Evolutionary conservation across 2,329 filamentous ascomycete species (phyloP).

Genomic region (Emergomyces orientalis): DNA sequence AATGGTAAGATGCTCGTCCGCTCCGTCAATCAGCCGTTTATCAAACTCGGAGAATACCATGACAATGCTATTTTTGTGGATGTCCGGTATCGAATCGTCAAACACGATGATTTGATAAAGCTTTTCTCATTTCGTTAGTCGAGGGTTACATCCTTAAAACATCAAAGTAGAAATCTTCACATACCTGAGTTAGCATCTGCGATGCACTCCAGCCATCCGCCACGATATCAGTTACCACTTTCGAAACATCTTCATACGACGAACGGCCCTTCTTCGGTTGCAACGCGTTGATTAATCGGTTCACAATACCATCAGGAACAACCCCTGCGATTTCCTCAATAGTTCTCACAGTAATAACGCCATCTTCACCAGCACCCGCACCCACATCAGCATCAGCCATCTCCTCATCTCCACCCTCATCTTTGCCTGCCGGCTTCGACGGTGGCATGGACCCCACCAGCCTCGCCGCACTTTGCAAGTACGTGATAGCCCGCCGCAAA

Average conservation of each 20-base stretch:
- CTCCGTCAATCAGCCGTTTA: slow-evolving; percentile 86
- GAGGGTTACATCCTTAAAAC: background rate
- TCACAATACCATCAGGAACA: slow-evolving; percentile 67
- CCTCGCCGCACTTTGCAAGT: slow-evolving; percentile 84
- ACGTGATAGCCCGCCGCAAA: slow-evolving; percentile 91
- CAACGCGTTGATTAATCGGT: slow-evolving; percentile 62
- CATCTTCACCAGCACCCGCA: slow-evolving; percentile 36
- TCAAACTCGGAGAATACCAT: slow-evolving; percentile 87
- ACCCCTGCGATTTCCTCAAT: slow-evolving; percentile 96
- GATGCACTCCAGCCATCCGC: slow-evolving; percentile 95
- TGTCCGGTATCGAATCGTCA: slow-evolving; percentile 73
- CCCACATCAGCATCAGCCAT: slow-evolving; percentile 40
- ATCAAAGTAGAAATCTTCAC: slow-evolving; percentile 16
- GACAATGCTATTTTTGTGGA: slow-evolving; percentile 84
- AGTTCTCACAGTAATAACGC: slow-evolving; percentile 60
- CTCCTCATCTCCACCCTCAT: slow-evolving; percentile 48
- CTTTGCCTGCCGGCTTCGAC: slow-evolving; percentile 37
- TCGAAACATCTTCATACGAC: slow-evolving; percentile 64
- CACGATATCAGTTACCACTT: slow-evolving; percentile 78
- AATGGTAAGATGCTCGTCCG: slow-evolving; percentile 88
- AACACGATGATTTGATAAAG: slow-evolving; percentile 74
- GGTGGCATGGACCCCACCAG: slow-evolving; percentile 58
- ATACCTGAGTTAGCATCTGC: slow-evolving; percentile 72
- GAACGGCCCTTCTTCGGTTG: slow-evolving; percentile 56
- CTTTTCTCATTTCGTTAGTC: slow-evolving; percentile 33